Base-by-base conservation (phyloP, 345 rosid species). In the Isatis tinctoria region DNA sequence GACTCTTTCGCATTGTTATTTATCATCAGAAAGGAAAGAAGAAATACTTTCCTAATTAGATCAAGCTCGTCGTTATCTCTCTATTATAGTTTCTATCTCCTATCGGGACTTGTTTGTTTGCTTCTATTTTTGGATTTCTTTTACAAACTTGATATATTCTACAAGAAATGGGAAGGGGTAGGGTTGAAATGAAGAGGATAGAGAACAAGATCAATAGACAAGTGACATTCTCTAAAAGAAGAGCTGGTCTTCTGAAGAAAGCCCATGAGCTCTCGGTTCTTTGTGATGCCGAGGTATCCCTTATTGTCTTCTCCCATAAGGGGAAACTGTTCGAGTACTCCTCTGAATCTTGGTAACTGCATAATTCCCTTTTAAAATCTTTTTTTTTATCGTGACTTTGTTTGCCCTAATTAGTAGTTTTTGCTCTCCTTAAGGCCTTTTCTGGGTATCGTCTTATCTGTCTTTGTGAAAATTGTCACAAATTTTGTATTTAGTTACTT, bases 131-230 rank as follows among this genome's bases (percentile, higher is more conserved):
- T 20, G 69, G 44, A 16, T 13, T 10, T 47, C 24, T 10, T 40
- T 20, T 32, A 17, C 6, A 36, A 17, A 18, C 11, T 18, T 20
- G 20, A 35, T 59, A 35, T 35, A 35, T 59, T 35, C 8, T 35
- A 12, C 17, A 11, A 36, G 30, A 16, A 20, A 89, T 89, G 94
- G 94, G 94, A 58, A 87, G 94, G 68, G 94, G 91, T 83, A 85
- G 88, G 87, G 95, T 89, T 89, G 90, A 89, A 83, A 40, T 89
- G 86, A 89, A 83, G 88, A 84, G 90, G 76, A 87, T 89, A 62
- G 94, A 88, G 82, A 88, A 88, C 86, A 88, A 85, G 84, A 88
- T 88, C 85, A 88, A 88, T 68, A 59, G 89, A 49, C 93, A 88
- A 53, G 93, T 89, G 40, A 89, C 95, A 18, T 89, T 89, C 73